Evolutionary conservation across 805 yeast genomes (phyloP), one percentile per base, ranked within the genome.

Genomic region (Jamesozyma rosinii): DNA sequence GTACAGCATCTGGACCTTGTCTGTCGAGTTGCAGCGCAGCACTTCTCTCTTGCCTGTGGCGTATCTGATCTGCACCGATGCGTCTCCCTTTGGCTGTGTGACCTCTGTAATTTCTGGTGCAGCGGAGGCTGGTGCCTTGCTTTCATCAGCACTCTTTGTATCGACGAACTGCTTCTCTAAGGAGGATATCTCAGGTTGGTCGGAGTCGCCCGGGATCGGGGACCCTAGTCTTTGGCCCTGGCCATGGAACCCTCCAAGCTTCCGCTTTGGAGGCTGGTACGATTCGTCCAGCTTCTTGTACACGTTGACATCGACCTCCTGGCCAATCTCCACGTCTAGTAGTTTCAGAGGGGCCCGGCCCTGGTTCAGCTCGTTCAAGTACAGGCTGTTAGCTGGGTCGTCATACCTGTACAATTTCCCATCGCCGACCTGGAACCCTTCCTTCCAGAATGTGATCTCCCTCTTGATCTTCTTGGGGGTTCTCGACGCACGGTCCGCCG

Each of bases 341-440:
- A 92, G 65, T 27, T 82, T 75, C 48, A 90, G 66, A 17, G 98
- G 98, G 0, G 96, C 98, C 45, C 94, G 73, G 9, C 98, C 98
- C 44, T 79, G 74, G 57, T 85, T 83, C 64, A 92, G 73, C 51
- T 89, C 92, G 49, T 79, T 74, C 54, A 92, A 69, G 50, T 85
- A 83, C 36, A 72, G 75, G 38, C 80, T 80, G 60, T 90, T 92
- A n/a, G 75, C 78, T 5, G 95, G 95, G 61, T 92, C 97, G 56
- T 90, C 96, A 61, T 88, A 92, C 45, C 92, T 71, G 61, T 75
- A 81, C 44, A 92, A 71, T 20, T 77, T 76, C 2, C 97, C 97
- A 39, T 89, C 95, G 27, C 92, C 97, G 21, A 92, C 88, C 49
- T 87, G 86, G 65, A 92, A 92, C 1, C 98, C 98, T 56, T 92